These are phyloP conservation scores for Candida dubliniensis DNA, from an alignment of 1,139 yeast genomes.

Conservation along the genomic window DNA sequence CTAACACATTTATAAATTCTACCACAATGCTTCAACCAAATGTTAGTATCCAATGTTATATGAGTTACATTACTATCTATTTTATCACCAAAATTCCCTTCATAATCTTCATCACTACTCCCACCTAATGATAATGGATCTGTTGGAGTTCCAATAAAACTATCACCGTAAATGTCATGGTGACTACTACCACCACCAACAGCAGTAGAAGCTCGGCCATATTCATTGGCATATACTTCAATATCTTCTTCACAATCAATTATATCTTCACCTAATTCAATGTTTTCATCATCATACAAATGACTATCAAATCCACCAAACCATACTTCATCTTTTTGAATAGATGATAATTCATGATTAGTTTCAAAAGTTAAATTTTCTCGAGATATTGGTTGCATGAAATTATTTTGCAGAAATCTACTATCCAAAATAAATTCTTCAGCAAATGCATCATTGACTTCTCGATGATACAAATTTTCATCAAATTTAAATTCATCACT, in stretches of 20 bases:
- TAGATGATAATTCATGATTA: constrained; percentile 12
- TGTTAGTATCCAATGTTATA: constrained; percentile 72
- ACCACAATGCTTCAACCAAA: constrained; percentile 82
- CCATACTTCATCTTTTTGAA: constrained; percentile 27
- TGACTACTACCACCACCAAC: constrained; percentile 15
- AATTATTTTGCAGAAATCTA: constrained; percentile 44
- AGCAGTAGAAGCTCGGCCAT: constrained; percentile 9
- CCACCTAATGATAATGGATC: constrained; percentile 16
- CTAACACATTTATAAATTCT: constrained; percentile 68
- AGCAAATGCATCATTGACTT: constrained; percentile 17
- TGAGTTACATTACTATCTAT: constrained; percentile 59
- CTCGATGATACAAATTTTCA: constrained; percentile 25
- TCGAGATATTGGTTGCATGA: constrained; percentile 36
- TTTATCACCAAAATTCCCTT: constrained; percentile 47
- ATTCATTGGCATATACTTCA: constrained; percentile 17
- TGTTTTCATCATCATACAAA: constrained; percentile 16
- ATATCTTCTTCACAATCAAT: constrained; percentile 22
- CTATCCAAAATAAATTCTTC: constrained; percentile 44
- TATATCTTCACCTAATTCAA: constrained; percentile 19
- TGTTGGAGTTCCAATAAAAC: constrained; percentile 25
- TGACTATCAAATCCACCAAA: constrained; percentile 20
- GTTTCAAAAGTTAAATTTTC: constrained; percentile 25
- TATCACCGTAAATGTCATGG: constrained; percentile 27
- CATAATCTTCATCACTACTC: constrained; percentile 15
- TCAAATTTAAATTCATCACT: constrained; percentile 47